Base-by-base conservation (phyloP, 1,284 basidiomycete species). In the Ceratobasidium sp. region DNA sequence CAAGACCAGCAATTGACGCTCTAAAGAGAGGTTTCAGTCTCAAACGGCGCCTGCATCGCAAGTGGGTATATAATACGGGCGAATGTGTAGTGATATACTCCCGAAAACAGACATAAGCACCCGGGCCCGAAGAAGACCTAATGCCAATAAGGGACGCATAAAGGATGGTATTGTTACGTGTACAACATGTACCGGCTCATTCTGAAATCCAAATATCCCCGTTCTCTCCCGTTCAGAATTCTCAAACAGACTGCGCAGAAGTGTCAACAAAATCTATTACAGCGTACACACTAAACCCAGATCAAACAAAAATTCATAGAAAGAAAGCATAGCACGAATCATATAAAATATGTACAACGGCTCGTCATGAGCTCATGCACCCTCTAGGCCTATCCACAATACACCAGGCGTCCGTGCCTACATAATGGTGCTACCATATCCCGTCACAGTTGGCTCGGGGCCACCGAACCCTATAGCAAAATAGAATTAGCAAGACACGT, bases 371-470 rank as follows among this genome's bases (percentile, higher is more conserved):
- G 49, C 49, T 25, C 22, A 49, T 54, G 27, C 29, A 35, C 32
- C 25, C 12, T 40, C 35, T 40, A 56, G 22, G 22, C 22, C 6
- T 42, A 29, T 34, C 2, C 38, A 8, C 29, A 34, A 2, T 20
- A 42, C 3, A 22, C 47, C 47, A 29, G 22, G 38, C 35, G 34
- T 8, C 27, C 50, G 12, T 50, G 3, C 22, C 60, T 64, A 64
- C 49, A 64, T 52, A 12, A 53, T 64, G 20, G 50, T 65, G 17
- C 49, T 54, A 50, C 62, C 29, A 29, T 65, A 65, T 8, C 62
- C 62, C 8, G 62, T 65, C 12, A 65, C 62, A 20, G 62, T 65
- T 15, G 62, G 62, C 35, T 65, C 62, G 22, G 62, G 62, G 8
- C 49, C 62, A 31, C 62, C 62, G 27, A 65, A 65, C 25, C 62